Evolutionary conservation across 2,329 filamentous ascomycete genomes (phyloP).

Genomic region (Parafenestella ontariensis): DNA sequence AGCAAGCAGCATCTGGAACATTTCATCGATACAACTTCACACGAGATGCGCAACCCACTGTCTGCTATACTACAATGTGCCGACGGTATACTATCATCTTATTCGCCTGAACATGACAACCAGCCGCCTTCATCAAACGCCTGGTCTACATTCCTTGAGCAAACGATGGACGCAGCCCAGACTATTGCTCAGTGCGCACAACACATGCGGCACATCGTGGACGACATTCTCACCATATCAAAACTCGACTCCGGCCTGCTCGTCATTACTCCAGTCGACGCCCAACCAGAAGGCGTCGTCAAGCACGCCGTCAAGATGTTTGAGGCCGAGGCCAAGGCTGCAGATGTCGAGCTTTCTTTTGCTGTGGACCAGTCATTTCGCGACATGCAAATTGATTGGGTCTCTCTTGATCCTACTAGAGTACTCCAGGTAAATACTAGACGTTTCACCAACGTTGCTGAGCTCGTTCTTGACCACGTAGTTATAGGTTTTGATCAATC

Average conservation of each 20-base stretch:
- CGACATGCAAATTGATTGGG: conserved; percentile 46
- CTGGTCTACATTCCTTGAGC: conserved; percentile 27
- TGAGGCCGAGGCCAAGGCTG: conserved; percentile 41
- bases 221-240: conserved; percentile 55
- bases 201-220: conserved; percentile 57
- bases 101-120: conserved; percentile 20
- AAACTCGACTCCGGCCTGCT: conserved; percentile 55
- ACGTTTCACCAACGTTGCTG: neutral
- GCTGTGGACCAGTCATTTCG: conserved; percentile 48
- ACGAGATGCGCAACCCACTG: conserved; percentile 56
- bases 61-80: conserved; percentile 54
- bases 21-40: conserved; percentile 46
- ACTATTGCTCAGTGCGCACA: conserved; percentile 54
- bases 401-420: conserved; percentile 52
- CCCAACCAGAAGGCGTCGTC: conserved; percentile 44
- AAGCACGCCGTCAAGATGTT: conserved; percentile 49
- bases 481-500: conserved; percentile 42
- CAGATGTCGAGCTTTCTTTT: conserved; percentile 35
- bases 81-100: conserved; percentile 45
- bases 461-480: conserved; percentile 1
- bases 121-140: conserved; percentile 8
- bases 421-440: conserved; percentile 45
- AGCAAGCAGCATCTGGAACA: conserved; percentile 43
- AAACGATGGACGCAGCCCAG: conserved; percentile 45
- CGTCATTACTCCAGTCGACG: conserved; percentile 50